These are phyloP conservation scores for Axilococcus clingmanii DNA, from an alignment of 139 green algal species.

Conservation along the genomic window DNA sequence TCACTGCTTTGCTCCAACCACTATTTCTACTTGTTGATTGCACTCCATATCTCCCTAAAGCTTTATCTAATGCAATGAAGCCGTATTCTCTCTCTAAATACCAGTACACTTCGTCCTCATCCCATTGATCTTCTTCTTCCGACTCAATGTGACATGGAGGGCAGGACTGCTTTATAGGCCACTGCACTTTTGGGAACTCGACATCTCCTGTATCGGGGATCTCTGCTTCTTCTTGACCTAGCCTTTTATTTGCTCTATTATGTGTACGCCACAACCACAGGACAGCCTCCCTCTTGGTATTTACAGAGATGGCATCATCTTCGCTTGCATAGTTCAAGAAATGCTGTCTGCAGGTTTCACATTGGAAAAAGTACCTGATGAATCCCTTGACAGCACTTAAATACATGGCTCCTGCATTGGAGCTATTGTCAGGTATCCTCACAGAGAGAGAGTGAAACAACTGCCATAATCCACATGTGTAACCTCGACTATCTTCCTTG, in stretches of 20 bases:
- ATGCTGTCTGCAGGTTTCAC: constrained; percentile 37
- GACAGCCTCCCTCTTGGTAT: constrained; percentile 28
- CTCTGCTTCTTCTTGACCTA: neutral
- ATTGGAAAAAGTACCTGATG: constrained; percentile 45
- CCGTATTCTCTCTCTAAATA: no score
- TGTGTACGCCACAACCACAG: constrained; percentile 73
- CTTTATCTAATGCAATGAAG: no score
- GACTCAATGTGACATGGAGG: constrained; percentile 17
- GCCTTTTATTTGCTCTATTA: constrained; percentile 43
- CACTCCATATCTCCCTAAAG: no score
- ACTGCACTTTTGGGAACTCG: constrained; percentile 53
- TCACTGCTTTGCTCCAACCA: no score
- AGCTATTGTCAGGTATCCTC: constrained; percentile 13
- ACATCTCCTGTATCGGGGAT: constrained; percentile 37
- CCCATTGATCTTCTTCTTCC: constrained; percentile 10
- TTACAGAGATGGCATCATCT: constrained; percentile 29
- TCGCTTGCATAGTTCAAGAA: constrained; percentile 32
- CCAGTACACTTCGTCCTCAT: constrained; percentile 31
- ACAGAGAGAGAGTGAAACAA: constrained; percentile 54
- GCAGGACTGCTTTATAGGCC: constrained; percentile 36
- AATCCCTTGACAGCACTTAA: constrained; percentile 38
- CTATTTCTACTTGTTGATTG: no score
- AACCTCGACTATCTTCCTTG: constrained; percentile 37
- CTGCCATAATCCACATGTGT: constrained; percentile 68
- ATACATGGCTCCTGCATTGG: constrained; percentile 18